A percentile compares a stretch with the other conserved stretches of the same genome.
Conservation (phyloP, 2,329 filamentous ascomycete genomes). For the Microdochium paspali region DNA sequence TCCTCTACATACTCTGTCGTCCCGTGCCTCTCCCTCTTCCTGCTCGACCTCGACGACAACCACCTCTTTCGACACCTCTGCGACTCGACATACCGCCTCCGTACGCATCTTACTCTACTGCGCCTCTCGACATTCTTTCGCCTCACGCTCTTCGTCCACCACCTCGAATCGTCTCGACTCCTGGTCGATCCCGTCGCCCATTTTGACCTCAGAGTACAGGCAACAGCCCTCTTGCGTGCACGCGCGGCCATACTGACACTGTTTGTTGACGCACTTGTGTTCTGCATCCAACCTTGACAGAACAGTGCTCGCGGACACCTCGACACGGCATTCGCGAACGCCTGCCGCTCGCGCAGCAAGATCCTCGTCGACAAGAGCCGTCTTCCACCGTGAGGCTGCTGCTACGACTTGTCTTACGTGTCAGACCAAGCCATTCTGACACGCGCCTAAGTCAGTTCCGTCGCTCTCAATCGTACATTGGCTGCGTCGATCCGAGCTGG, state of each 20-base stretch:
- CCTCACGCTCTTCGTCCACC: neutral
- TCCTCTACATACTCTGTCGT: slow-evolving; percentile 16
- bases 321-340: neutral
- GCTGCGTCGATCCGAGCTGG: neutral
- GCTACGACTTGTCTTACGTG: too few species aligned
- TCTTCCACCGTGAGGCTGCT: too few species aligned
- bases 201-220: too few species aligned
- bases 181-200: neutral
- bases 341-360: neutral
- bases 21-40: neutral
- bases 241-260: neutral
- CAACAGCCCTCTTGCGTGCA: neutral
- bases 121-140: neutral
- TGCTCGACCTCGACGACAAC: neutral
- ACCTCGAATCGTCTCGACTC: neutral
- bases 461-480: slow-evolving; percentile 1
- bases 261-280: neutral
- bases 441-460: neutral
- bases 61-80: neutral
- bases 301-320: neutral
- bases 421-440: neutral
- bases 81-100: neutral
- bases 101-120: neutral
- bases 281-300: too few species aligned
- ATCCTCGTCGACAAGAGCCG: neutral